Conservation (phyloP, 2,329 filamentous ascomycete genomes). For the Byssothecium circinans region DNA sequence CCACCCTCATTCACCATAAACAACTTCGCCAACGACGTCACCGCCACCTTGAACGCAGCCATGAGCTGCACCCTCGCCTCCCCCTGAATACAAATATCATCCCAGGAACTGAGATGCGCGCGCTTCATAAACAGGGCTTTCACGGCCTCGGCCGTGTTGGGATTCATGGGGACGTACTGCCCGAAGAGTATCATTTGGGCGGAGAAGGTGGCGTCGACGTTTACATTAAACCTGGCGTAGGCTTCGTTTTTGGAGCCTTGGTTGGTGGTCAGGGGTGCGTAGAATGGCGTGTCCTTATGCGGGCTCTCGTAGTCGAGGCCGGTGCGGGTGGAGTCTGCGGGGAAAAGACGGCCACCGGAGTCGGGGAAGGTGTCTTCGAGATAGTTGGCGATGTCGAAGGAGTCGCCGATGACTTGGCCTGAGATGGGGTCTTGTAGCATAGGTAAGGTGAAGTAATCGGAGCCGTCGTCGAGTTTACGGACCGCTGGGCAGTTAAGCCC, state of each 20-base stretch:
- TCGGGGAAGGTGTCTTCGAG: constrained; percentile 57
- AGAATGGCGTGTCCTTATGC: constrained; percentile 26
- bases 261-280: constrained; percentile 41
- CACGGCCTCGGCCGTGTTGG: constrained; percentile 47
- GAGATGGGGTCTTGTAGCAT: constrained; percentile 55
- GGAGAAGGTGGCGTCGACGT: constrained; percentile 59
- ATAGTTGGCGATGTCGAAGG: constrained; percentile 66
- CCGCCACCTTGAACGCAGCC: constrained; percentile 44
- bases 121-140: constrained; percentile 56
- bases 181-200: constrained; percentile 47
- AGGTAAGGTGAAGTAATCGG: constrained; percentile 63
- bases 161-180: constrained; percentile 55
- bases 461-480: constrained; percentile 60
- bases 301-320: constrained; percentile 47
- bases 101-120: constrained; percentile 48
- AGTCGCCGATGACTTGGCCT: constrained; percentile 56
- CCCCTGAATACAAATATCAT: constrained; percentile 41
- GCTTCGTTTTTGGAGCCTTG: constrained; percentile 40
- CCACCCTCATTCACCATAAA: constrained; percentile 47
- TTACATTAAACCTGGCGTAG: constrained; percentile 53
- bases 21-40: constrained; percentile 49
- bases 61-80: constrained; percentile 47
- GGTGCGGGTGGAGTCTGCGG: constrained; percentile 32
- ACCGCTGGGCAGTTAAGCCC: constrained; percentile 51
- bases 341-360: constrained; percentile 55